Percentiles rank a stretch among this genome's conserved stretches.
Conservation (phyloP, 306 rosid genomes). For the Medicago ruthenica region DNA sequence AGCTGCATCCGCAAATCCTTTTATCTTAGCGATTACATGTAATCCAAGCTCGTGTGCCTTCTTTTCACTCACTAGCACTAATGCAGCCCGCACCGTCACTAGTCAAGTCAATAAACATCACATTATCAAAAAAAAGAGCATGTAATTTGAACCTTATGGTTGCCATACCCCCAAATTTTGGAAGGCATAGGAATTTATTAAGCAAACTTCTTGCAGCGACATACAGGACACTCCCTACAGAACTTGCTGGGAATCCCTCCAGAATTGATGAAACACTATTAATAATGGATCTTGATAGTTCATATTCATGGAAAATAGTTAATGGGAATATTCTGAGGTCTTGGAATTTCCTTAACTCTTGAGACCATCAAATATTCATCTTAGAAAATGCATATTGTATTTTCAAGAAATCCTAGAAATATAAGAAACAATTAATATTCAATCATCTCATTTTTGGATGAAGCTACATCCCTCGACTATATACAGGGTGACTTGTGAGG, state of each 20-base stretch:
- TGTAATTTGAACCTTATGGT: conserved; percentile 31
- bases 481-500: not conserved
- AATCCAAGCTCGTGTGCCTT: conserved; percentile 84
- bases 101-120: conserved; percentile 47
- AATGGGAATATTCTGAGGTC: not conserved
- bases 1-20: conserved; percentile 92
- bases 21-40: conserved; percentile 83
- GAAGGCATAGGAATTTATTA: conserved; percentile 6
- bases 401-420: not conserved
- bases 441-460: not conserved
- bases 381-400: not conserved
- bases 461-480: not conserved
- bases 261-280: not conserved
- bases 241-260: conserved; percentile 3
- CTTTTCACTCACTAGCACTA: conserved; percentile 88
- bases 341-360: not conserved
- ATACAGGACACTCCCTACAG: not conserved
- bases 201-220: conserved; percentile 24
- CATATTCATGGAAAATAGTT: not conserved
- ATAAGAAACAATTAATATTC: not conserved
- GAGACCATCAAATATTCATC: not conserved
- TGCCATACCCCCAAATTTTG: conserved; percentile 21
- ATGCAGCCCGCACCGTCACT: conserved; percentile 97
- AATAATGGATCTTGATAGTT: not conserved
- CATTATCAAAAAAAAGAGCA: conserved; percentile 36